Percentiles rank a stretch among this genome's conserved stretches.
phyloP scores from a whole-genome alignment of 1,284 basidiomycete genomes.

The Malassezia japonica region DNA sequence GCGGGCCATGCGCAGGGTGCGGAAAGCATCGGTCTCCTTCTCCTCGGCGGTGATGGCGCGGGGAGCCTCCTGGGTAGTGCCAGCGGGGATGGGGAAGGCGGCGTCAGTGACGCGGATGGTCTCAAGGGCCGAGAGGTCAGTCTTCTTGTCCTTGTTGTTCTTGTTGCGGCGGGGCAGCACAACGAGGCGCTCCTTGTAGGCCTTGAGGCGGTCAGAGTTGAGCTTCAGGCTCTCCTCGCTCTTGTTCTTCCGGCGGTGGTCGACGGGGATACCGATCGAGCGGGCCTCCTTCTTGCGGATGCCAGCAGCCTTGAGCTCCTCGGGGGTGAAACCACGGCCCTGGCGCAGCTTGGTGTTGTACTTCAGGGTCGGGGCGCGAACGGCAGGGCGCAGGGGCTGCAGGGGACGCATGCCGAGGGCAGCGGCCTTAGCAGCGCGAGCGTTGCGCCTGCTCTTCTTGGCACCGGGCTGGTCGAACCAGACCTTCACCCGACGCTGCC shows the following conservation, averaged over 20 bases:
- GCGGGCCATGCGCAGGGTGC: conserved; percentile 75
- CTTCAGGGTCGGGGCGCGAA: conserved; percentile 88
- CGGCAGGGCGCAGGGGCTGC: conserved; percentile 85
- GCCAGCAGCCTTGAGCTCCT: conserved; percentile 93
- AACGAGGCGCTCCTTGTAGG: conserved; percentile 68
- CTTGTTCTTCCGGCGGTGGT: conserved; percentile 92
- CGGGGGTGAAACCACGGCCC: conserved; percentile 90
- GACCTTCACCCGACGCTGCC: conserved; percentile 77
- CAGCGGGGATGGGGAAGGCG: conserved; percentile 56
- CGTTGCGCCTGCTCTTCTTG: conserved; percentile 89
- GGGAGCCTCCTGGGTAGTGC: conserved; percentile 65
- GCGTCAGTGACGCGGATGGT: conserved; percentile 58
- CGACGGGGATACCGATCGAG: conserved; percentile 86
- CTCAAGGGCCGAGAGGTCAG: conserved; percentile 69
- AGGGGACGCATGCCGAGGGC: conserved; percentile 85
- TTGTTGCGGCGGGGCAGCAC: conserved; percentile 72
- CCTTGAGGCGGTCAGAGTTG: conserved; percentile 89
- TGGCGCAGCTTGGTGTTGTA: conserved; percentile 98
- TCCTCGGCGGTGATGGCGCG: conserved; percentile 90
- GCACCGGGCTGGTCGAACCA: conserved; percentile 99
- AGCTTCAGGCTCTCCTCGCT: conserved; percentile 93
- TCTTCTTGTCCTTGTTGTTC: conserved; percentile 79
- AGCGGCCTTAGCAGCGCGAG: conserved; percentile 84
- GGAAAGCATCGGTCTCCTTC: conserved; percentile 70
- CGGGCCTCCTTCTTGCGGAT: conserved; percentile 88